phyloP scores from a whole-genome alignment of 2,329 filamentous ascomycete genomes.

The Thelonectria olida region DNA sequence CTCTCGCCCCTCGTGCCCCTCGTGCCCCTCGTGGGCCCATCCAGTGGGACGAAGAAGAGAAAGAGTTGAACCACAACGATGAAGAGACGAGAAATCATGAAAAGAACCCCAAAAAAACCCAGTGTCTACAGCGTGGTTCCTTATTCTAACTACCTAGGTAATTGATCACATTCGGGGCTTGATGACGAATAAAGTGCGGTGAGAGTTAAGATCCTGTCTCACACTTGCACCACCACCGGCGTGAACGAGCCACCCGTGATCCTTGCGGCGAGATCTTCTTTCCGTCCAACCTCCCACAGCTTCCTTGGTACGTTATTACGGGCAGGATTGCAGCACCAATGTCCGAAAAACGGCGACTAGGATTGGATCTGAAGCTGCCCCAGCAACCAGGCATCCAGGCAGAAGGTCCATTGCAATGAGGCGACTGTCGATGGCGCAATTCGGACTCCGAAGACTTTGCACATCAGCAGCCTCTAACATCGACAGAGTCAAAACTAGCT shows the following conservation, averaged over 20 bases:
- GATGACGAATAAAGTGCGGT: not conserved
- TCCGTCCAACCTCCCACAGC: not conserved
- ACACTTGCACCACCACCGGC: not conserved
- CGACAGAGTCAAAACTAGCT: constrained; percentile 32
- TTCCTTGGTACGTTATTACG: not conserved
- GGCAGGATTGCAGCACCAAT: not conserved
- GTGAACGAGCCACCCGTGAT: not conserved
- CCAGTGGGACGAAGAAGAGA: not conserved
- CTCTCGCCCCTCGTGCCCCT: not conserved
- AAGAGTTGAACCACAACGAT: not conserved
- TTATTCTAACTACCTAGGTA: no score
- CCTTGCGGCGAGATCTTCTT: not conserved
- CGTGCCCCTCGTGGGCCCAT: not conserved
- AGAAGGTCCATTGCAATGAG: constrained; percentile 29
- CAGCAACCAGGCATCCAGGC: constrained; percentile 13
- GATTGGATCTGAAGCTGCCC: constrained; percentile 5
- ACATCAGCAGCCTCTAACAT: constrained; percentile 18
- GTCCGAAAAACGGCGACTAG: constrained; percentile 13
- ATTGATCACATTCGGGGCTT: not conserved
- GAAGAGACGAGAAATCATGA: not conserved
- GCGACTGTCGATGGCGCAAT: constrained; percentile 39
- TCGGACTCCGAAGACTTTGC: constrained; percentile 37
- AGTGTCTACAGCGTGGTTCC: not conserved
- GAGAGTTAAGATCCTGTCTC: not conserved
- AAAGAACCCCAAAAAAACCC: not conserved